Percentiles rank a stretch among this genome's conserved stretches.
Conservation (phyloP, 202 grass and related monocot genomes). For the Musa balbisiana region DNA sequence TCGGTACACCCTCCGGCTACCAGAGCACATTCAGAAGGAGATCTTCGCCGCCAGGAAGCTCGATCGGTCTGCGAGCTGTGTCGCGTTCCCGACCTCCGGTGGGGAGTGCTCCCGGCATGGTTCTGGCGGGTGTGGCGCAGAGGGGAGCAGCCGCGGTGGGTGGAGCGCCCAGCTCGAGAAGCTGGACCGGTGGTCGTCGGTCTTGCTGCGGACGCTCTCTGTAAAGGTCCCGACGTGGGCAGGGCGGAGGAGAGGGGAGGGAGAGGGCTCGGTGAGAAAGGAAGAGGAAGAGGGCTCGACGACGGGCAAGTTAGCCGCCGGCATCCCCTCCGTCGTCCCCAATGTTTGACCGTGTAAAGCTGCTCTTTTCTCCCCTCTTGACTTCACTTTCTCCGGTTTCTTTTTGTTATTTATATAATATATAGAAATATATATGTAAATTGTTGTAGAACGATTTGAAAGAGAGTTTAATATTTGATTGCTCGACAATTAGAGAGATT, state of each 20-base stretch:
- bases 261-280: constrained; percentile 20
- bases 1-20: constrained; percentile 35
- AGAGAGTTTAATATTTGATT: too few species aligned
- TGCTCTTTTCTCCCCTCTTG: too few species aligned
- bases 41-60: constrained; percentile 38
- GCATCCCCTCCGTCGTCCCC: too few species aligned
- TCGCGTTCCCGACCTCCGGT: constrained; percentile 21
- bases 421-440: too few species aligned
- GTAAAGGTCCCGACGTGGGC: not conserved
- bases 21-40: constrained; percentile 39
- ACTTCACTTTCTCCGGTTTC: too few species aligned
- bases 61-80: constrained; percentile 36
- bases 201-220: constrained; percentile 33
- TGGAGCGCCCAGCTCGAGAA: constrained; percentile 3
- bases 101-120: constrained; percentile 31
- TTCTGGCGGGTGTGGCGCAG: too few species aligned
- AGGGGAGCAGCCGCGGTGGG: not conserved
- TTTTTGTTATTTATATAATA: too few species aligned
- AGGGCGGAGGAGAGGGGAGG: constrained; percentile 19
- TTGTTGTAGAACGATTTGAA: too few species aligned
- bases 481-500: too few species aligned
- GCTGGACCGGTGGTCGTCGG: not conserved
- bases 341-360: too few species aligned
- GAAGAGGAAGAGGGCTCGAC: constrained; percentile 1
- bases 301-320: not conserved